Percentiles rank a stretch among this genome's conserved stretches.
phyloP scores from a whole-genome alignment of 306 rosid species.

The Cucurbita moschata region DNA sequence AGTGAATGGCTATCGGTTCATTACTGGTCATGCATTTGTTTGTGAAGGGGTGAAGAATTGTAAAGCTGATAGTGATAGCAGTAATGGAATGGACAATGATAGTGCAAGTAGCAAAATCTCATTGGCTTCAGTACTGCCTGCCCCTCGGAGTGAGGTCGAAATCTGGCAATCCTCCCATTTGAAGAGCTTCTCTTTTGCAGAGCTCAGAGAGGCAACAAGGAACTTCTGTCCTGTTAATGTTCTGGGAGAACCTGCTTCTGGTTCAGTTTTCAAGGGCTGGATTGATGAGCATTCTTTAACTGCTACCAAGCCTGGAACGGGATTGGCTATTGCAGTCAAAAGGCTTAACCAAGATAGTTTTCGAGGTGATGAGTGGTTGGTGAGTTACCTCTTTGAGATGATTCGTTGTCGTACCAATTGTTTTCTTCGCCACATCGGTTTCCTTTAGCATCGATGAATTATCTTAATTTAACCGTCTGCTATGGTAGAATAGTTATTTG shows the following conservation, averaged over 20 bases:
- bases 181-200: conserved; percentile 24
- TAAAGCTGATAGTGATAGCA: conserved; percentile 18
- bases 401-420: background rate
- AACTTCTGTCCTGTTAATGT: conserved; percentile 53
- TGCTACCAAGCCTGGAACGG: conserved; percentile 49
- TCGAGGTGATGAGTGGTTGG: conserved; percentile 66
- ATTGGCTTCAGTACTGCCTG: conserved; percentile 8
- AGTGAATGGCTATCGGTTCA: background rate
- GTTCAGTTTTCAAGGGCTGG: conserved; percentile 68
- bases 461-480: background rate
- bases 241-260: conserved; percentile 53
- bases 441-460: background rate
- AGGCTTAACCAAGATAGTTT: conserved; percentile 43
- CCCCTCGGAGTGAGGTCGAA: conserved; percentile 26
- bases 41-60: conserved; percentile 30
- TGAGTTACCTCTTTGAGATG: conserved; percentile 19
- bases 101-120: conserved; percentile 19
- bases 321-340: conserved; percentile 50
- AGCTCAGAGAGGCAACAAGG: conserved; percentile 43
- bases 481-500: background rate
- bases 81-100: conserved; percentile 11
- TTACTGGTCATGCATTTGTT: background rate
- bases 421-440: background rate
- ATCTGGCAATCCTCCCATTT: conserved; percentile 22
- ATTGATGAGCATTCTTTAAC: conserved; percentile 34